Base-by-base conservation (phyloP, 2,329 filamentous ascomycete genomes). In the Colletotrichum tanaceti region DNA sequence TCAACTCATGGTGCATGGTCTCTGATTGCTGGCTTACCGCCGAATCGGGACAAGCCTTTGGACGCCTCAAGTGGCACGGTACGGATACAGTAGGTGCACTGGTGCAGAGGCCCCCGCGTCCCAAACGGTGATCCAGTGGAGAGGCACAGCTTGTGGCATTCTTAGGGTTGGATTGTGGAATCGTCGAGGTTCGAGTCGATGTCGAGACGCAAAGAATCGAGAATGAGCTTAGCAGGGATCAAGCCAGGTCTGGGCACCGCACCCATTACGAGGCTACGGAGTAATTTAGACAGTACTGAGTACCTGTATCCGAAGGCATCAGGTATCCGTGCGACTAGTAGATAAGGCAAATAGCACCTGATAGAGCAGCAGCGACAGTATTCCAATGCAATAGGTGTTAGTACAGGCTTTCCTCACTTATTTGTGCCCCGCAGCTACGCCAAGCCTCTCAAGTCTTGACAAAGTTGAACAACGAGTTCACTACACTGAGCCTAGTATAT, bases 381-480 rank as follows among this genome's bases (percentile, higher is more conserved):
- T 10, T 10, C 32, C 32, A 9, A 10, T 7, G 32, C 9, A 35
- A 7, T 35, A n/a, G n/a, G n/a, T n/a, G n/a, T n/a, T n/a, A 35
- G 32, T 32, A 32, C 32, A 7, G 9, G 9, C 5, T 35, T 35
- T 10, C 9, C 7, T 35, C 32, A 35, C 32, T 35, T 35, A 35
- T 35, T 35, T 35, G 32, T 35, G 32, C 32, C 32, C 10, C 32
- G 32, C 32, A 35, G 9, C 9, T 35, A 35, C 32, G 32, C 32
- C 28, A 35, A 35, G 32, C 32, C 13, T 41, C 18, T 20, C 22
- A n/a, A 20, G 28, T 16, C 32, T 18, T 39, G 16, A 20, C 39
- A 53, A 53, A 38, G 50, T 54, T 35, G 35, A 54, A 41, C 35
- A 55, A 41, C 22, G 52, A 22, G 35, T 38, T 55, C 4, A 39